These are phyloP conservation scores for Phytophthora constricta DNA, from an alignment of 352 stramenopile genomes.

Conservation along the genomic window DNA sequence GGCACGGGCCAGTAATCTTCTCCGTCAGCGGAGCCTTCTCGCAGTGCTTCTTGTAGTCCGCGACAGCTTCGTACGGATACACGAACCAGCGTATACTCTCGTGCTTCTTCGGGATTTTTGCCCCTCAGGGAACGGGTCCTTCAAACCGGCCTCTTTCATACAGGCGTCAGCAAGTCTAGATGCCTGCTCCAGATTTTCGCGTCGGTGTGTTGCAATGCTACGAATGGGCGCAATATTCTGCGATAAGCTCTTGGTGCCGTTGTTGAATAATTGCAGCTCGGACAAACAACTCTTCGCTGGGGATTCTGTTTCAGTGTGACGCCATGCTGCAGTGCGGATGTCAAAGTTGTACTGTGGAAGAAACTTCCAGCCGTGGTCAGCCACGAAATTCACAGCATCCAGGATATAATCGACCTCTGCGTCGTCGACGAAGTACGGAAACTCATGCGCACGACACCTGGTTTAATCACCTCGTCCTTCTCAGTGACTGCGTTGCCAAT, in stretches of 20 bases:
- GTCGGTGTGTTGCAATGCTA: slow-evolving; percentile 27
- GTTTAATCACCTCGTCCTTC: slow-evolving; percentile 93
- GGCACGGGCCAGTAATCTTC: slow-evolving; percentile 40
- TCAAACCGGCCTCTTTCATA: slow-evolving; percentile 33
- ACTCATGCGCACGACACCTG: slow-evolving; percentile 95
- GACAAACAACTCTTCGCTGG: slow-evolving; percentile 24
- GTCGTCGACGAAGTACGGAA: slow-evolving; percentile 88
- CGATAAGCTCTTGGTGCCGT: slow-evolving; percentile 16
- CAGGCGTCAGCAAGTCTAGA: slow-evolving; percentile 23
- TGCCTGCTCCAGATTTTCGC: slow-evolving; percentile 36
- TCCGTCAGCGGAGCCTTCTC: slow-evolving; percentile 29
- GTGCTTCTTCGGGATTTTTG: slow-evolving; percentile 32
- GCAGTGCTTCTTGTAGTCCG: slow-evolving; percentile 25
- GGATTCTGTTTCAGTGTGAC: slow-evolving; percentile 42
- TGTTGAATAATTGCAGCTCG: slow-evolving; percentile 30
- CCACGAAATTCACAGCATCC: slow-evolving; percentile 92
- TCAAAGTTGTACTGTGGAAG: slow-evolving; percentile 96
- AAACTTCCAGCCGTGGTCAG: slow-evolving; percentile 92
- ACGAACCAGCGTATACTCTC: slow-evolving; percentile 45
- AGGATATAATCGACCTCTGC: slow-evolving; percentile 94
- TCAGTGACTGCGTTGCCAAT: slow-evolving; percentile 89
- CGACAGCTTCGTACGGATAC: slow-evolving; percentile 40
- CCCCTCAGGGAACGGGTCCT: slow-evolving; percentile 25
- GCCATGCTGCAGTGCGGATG: slow-evolving; percentile 93
- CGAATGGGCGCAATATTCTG: slow-evolving; percentile 20